Percentiles rank a stretch among this genome's conserved stretches.
Conservation (phyloP, 2,329 filamentous ascomycete genomes). For the Alternaria gansuensis region DNA sequence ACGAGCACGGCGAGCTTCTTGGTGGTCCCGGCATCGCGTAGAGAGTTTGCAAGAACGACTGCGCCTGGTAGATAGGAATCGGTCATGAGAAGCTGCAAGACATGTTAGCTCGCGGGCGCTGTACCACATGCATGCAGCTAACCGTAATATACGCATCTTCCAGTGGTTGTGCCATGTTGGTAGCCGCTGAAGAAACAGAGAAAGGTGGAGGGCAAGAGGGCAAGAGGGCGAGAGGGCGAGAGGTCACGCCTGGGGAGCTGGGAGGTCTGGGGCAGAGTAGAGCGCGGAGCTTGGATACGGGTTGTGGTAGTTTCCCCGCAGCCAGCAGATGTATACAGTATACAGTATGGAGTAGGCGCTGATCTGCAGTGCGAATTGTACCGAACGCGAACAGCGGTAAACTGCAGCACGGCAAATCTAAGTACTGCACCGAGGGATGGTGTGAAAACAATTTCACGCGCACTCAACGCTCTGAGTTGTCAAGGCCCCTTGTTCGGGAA, state of each 20-base stretch:
- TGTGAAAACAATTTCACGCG: background rate
- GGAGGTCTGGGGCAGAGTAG: conserved; percentile 5
- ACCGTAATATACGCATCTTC: conserved; percentile 74
- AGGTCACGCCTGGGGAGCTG: background rate
- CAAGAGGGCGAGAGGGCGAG: conserved; percentile 5
- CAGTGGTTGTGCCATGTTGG: conserved; percentile 49
- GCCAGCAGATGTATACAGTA: conserved; percentile 21
- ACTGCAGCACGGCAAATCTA: conserved; percentile 29
- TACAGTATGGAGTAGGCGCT: conserved; percentile 28
- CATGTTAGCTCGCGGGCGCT: conserved; percentile 39
- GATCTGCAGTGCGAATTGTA: conserved; percentile 32
- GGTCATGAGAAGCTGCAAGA: conserved; percentile 81
- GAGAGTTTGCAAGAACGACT: conserved; percentile 90
- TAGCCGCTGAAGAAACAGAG: conserved; percentile 10
- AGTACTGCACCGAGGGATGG: background rate
- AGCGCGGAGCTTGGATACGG: conserved; percentile 19
- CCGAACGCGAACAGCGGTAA: conserved; percentile 34
- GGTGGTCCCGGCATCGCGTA: conserved; percentile 86
- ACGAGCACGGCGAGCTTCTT: conserved; percentile 88
- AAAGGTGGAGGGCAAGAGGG: conserved; percentile 7
- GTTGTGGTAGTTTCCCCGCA: conserved; percentile 41
- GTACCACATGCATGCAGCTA: conserved; percentile 40
- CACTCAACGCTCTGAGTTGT: conserved; percentile 4
- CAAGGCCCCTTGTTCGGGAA: background rate
- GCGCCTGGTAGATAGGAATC: conserved; percentile 94